Percentiles rank a stretch among this genome's conserved stretches.
Conservation (phyloP, 768 basidiomycete species). For the Cyclocybe aegerita region DNA sequence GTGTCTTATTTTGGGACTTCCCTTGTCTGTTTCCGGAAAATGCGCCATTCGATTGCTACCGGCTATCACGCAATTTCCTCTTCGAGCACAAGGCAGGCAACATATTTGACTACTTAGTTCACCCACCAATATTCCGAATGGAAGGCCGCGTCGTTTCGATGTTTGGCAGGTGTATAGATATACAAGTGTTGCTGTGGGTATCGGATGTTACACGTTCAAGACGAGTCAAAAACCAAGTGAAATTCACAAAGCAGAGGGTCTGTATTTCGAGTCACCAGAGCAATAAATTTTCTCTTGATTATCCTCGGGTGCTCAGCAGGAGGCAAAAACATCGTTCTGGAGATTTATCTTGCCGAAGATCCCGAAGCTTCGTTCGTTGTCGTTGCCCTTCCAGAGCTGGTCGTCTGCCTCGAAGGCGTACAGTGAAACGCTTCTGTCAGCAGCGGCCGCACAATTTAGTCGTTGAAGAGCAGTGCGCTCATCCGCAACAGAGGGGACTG, state of each 20-base stretch:
- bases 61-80: conserved; percentile 6
- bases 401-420: conserved; percentile 40
- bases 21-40: conserved; percentile 29
- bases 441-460: conserved; percentile 33
- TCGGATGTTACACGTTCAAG: too few relatives aligned
- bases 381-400: conserved; percentile 35
- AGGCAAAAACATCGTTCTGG: too few relatives aligned
- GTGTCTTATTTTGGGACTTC: conserved; percentile 24
- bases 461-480: conserved; percentile 31
- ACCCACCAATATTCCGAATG: too few relatives aligned
- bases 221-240: too few relatives aligned
- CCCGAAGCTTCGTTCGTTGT: conserved; percentile 38
- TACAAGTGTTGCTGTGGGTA: too few relatives aligned
- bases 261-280: too few relatives aligned
- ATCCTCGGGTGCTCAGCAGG: too few relatives aligned
- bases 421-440: conserved; percentile 28
- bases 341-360: conserved; percentile 32
- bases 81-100: conserved; percentile 15
- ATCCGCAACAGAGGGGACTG: conserved; percentile 27
- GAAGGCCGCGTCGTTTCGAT: too few relatives aligned
- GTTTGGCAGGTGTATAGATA: too few relatives aligned
- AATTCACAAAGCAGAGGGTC: too few relatives aligned
- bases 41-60: conserved; percentile 1
- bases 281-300: too few relatives aligned
- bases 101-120: conserved; percentile 4